Evolutionary conservation across 306 rosid genomes (phyloP).

Genomic region (Geum urbanum): DNA sequence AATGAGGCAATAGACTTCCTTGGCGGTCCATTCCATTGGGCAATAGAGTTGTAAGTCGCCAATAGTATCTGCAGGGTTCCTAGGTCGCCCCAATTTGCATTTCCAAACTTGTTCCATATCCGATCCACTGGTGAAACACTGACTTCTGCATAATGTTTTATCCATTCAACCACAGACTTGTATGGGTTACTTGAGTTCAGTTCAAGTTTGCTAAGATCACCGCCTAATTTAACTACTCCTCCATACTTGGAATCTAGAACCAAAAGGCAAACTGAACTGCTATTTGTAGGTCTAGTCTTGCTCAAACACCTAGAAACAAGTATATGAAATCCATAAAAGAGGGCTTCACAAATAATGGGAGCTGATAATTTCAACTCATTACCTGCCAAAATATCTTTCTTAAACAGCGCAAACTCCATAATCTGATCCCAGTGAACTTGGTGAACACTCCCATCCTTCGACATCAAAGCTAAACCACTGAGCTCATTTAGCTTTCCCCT

Average conservation of each 20-base stretch:
- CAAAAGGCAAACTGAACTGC: slow-evolving; percentile 61
- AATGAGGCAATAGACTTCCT: slow-evolving; percentile 73
- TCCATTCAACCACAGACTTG: slow-evolving; percentile 71
- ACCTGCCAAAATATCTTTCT: slow-evolving; percentile 53
- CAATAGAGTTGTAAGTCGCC: slow-evolving; percentile 80
- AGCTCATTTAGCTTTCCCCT: slow-evolving; percentile 67
- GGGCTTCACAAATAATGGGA: slow-evolving; percentile 67
- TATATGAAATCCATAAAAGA: slow-evolving; percentile 84
- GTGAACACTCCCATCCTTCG: slow-evolving; percentile 47
- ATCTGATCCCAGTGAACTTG: slow-evolving; percentile 80
- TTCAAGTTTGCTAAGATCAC: slow-evolving; percentile 78
- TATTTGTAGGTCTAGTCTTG: slow-evolving; percentile 48
- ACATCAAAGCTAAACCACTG: slow-evolving; percentile 65
- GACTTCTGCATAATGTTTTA: slow-evolving; percentile 59
- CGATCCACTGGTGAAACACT: slow-evolving; percentile 60
- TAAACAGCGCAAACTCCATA: slow-evolving; percentile 63
- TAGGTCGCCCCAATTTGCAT: slow-evolving; percentile 83
- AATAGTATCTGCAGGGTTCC: slow-evolving; percentile 76
- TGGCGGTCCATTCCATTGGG: slow-evolving; percentile 85
- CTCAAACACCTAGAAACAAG: slow-evolving; percentile 75
- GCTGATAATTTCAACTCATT: slow-evolving; percentile 47
- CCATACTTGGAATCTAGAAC: slow-evolving; percentile 76
- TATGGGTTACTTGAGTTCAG: slow-evolving; percentile 63
- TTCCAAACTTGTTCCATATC: slow-evolving; percentile 86
- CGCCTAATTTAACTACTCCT: slow-evolving; percentile 65